Evolutionary conservation across 1,139 yeast species (phyloP).

Genomic region (Hyphopichia fennica): DNA sequence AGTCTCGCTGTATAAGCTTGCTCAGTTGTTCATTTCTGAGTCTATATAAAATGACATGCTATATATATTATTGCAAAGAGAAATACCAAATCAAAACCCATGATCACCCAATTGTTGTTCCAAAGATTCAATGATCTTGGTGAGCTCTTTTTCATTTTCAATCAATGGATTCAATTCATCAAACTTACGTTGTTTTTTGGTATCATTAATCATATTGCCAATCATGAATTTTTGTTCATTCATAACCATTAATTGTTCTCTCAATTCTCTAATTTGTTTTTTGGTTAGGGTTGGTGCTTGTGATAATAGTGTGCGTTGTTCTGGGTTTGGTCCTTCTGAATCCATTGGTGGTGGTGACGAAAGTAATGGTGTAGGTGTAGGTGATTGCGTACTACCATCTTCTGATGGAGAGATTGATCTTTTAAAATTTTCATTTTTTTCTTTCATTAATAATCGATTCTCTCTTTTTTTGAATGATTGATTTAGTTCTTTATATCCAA

Average conservation of each 20-base stretch:
- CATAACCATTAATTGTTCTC: conserved; percentile 82
- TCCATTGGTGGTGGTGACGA: background rate
- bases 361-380: background rate
- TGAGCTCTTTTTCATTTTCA: conserved; percentile 59
- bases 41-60: too few relatives aligned
- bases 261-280: conserved; percentile 54
- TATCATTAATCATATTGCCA: conserved; percentile 58
- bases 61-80: background rate
- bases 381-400: background rate
- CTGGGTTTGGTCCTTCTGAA: background rate
- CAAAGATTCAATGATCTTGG: conserved; percentile 49
- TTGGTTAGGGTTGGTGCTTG: conserved; percentile 27
- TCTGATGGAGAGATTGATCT: background rate
- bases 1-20: too few relatives aligned
- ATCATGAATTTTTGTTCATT: conserved; percentile 81
- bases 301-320: background rate
- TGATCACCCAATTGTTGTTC: conserved; percentile 63
- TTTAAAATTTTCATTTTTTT: background rate
- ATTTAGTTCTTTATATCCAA: conserved; percentile 29
- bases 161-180: conserved; percentile 71
- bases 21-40: too few relatives aligned
- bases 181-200: conserved; percentile 67
- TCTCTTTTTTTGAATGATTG: conserved; percentile 25
- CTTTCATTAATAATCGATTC: conserved; percentile 3
- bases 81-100: conserved; percentile 41